These are phyloP conservation scores for Arctostaphylos glauca DNA, from an alignment of 148 eudicot genomes.

Conservation along the genomic window DNA sequence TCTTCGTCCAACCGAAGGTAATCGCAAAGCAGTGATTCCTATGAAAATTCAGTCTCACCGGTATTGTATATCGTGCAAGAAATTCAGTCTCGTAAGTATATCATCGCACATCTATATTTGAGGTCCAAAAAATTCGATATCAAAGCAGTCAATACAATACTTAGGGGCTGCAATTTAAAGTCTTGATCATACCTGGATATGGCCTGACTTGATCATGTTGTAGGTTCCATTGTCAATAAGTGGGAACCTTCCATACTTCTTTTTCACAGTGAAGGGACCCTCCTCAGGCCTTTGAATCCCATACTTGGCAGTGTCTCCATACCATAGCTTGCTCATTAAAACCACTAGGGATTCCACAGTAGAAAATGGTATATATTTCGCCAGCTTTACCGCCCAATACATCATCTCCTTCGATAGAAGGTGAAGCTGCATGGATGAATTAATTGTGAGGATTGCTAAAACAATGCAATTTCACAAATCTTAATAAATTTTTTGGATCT, in stretches of 20 bases:
- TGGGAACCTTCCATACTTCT: slow-evolving; percentile 63
- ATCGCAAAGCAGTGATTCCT: too few relatives aligned
- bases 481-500: too few relatives aligned
- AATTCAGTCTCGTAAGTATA: too few relatives aligned
- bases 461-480: too few relatives aligned
- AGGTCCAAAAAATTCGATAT: not conserved
- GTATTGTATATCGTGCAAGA: too few relatives aligned
- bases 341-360: slow-evolving; percentile 51
- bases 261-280: slow-evolving; percentile 61
- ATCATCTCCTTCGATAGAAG: slow-evolving; percentile 48
- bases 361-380: slow-evolving; percentile 36
- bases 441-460: too few relatives aligned
- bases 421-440: slow-evolving; percentile 48
- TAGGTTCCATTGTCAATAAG: slow-evolving; percentile 61
- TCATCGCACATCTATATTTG: not conserved
- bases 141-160: not conserved
- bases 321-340: slow-evolving; percentile 48
- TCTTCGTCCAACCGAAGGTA: too few relatives aligned
- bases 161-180: not conserved
- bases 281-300: slow-evolving; percentile 58
- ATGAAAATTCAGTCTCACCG: too few relatives aligned
- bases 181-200: slow-evolving; percentile 52
- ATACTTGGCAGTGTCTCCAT: slow-evolving; percentile 61
- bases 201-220: slow-evolving; percentile 48
- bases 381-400: slow-evolving; percentile 27